Evolutionary conservation across 164 flowering plant species (phyloP).

Genomic region (Stephania yunnanensis): DNA sequence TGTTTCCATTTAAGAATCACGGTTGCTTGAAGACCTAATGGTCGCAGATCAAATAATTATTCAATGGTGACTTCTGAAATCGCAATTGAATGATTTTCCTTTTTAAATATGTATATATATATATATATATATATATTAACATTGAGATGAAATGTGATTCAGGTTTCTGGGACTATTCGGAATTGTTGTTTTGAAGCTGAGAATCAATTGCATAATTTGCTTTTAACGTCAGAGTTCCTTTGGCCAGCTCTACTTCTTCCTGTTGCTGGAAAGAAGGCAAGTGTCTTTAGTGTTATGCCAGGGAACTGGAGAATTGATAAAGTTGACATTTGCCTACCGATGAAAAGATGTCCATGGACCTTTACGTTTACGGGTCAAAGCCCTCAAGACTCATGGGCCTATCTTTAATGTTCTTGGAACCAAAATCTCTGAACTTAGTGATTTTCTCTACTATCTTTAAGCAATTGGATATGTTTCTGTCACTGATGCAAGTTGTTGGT

Average conservation of each 20-base stretch:
- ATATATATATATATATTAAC: too few relatives aligned
- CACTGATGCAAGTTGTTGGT: background rate
- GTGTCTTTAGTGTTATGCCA: background rate
- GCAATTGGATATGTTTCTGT: background rate
- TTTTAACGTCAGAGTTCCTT: conserved; percentile 83
- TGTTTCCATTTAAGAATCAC: too few relatives aligned
- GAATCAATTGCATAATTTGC: conserved; percentile 67
- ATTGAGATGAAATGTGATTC: background rate
- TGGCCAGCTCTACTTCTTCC: conserved; percentile 97
- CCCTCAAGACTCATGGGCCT: background rate
- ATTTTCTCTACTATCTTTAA: background rate
- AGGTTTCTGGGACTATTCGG: conserved; percentile 87
- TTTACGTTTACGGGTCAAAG: background rate
- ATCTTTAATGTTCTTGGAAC: background rate
- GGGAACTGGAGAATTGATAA: background rate
- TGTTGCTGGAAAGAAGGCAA: conserved; percentile 85
- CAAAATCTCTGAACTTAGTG: background rate
- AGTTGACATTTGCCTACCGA: background rate
- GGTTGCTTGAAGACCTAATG: too few relatives aligned
- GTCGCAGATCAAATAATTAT: too few relatives aligned
- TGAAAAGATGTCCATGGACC: background rate
- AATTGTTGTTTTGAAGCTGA: conserved; percentile 98
- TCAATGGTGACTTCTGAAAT: too few relatives aligned
- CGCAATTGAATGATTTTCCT: too few relatives aligned
- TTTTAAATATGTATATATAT: too few relatives aligned